Evolutionary conservation across 192 early-diverging fungal species (phyloP), one percentile per base, ranked within the genome.

Genomic region (Coemansia sp.): DNA sequence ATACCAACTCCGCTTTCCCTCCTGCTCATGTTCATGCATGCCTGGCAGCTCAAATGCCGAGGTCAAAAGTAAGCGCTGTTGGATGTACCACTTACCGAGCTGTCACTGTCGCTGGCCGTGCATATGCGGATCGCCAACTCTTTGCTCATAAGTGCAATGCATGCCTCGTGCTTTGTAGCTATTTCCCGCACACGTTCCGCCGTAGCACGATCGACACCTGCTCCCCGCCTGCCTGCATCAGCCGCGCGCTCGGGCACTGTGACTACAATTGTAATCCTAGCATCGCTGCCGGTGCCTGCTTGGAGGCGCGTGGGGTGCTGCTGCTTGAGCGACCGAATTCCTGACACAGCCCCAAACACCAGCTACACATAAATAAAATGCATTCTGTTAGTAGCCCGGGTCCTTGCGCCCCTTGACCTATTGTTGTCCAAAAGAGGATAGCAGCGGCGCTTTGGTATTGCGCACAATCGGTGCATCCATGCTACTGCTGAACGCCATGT

Each of bases 291-390:
- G 6, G 19, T 37, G 37, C 22, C 27, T 51, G 52, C 45, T 32
- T 32, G 29, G 29, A 74, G 14, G 6, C 54, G 60, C 41, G n/a
- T 56, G 14, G 58, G 29, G 24, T 74, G 38, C 57, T 69, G 68
- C 63, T 80, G 78, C 41, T 56, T 70, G 19, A 80, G 50, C 55
- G 78, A 80, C 45, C 78, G 72, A 49, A 80, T 80, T 23, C 69
- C 66, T 11, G 70, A 74, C 4, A 75, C 65, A 25, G 70, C 62
- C 8, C 65, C 69, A 15, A 81, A 67, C 23, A 81, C 52, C 48
- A 75, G 24, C 78, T 81, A 81, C 39, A 74, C 21, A 37, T n/a
- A 43, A 43, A 43, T 43, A 43, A 15, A 11, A 43, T 43, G 15
- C 41, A n/a, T 15, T 43, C 10, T 43, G 41, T 43, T 43, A 43